These are phyloP conservation scores for Alternaria conjuncta DNA, from an alignment of 2,329 filamentous ascomycete genomes.

Conservation along the genomic window DNA sequence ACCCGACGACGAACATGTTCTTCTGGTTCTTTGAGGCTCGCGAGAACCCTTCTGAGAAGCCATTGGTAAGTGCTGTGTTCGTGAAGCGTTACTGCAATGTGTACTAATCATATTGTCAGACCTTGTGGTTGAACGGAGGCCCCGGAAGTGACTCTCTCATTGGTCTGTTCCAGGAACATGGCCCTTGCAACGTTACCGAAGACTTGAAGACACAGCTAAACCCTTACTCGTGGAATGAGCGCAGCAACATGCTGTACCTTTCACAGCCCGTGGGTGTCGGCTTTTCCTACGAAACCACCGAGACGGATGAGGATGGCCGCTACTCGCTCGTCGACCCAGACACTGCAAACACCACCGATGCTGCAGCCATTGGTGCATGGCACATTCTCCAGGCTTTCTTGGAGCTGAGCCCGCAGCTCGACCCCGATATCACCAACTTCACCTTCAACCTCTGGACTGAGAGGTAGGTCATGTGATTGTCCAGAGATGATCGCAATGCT, in stretches of 20 bases:
- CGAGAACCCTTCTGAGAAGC: conserved; percentile 48
- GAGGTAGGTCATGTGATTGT: conserved; percentile 27
- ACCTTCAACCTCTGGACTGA: conserved; percentile 59
- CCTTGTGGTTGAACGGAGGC: conserved; percentile 61
- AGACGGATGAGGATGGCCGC: conserved; percentile 31
- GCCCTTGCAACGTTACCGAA: conserved; percentile 43
- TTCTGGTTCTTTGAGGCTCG: conserved; percentile 59
- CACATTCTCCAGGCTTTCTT: conserved; percentile 47
- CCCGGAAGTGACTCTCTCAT: conserved; percentile 60
- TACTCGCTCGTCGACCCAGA: conserved; percentile 42
- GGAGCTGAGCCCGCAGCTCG: conserved; percentile 50
- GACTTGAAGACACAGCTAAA: conserved; percentile 46
- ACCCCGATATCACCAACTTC: conserved; percentile 58
- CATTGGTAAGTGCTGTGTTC: conserved; percentile 16
- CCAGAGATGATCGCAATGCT: not conserved
- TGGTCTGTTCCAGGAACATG: conserved; percentile 58
- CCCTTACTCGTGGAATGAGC: conserved; percentile 50
- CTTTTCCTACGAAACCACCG: conserved; percentile 48
- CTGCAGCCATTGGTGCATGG: conserved; percentile 45
- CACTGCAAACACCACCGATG: conserved; percentile 41
- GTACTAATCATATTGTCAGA: conserved; percentile 26
- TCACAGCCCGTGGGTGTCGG: conserved; percentile 50
- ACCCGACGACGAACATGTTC: conserved; percentile 48
- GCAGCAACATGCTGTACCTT: conserved; percentile 49
- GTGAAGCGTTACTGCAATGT: not conserved